Evolutionary conservation across 2,329 filamentous ascomycete species (phyloP), one percentile per base, ranked within the genome.

Genomic region (Aureobasidium sp.): DNA sequence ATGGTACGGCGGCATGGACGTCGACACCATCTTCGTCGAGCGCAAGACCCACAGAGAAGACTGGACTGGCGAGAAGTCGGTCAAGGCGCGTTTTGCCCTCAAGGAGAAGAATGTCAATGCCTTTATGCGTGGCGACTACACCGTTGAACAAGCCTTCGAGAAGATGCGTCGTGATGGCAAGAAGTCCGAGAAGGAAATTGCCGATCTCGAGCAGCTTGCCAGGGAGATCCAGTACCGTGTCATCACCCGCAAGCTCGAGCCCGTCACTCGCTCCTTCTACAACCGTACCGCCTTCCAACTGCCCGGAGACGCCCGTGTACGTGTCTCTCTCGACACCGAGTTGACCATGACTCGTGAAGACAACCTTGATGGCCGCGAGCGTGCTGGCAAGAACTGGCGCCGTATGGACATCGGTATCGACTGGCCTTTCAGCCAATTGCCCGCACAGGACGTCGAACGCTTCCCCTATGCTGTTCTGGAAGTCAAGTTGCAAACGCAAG

Each of bases 41-140:
- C 83, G 93, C 58, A 98, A 98, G 73, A 98, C 93, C 1, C 93
- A 98, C 74, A 85, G 93, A 34, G 93, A 98, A 70, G 93, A 98
- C 69, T 98, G 93, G 93, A 98, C 93, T 0, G 93, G 93, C 55
- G 93, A 98, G 69, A 95, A 97, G 73, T 97, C 91, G 1, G 93
- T 98, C 72, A 98, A 98, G 74, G 91, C 93, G 38, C 86, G 93
- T 38, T 98, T 98, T 66, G 79, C 87, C 7, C 78, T 93, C 59
- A 97, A 98, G 74, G 93, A 98, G 74, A 98, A 98, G 78, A 88
- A 96, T 58, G 86, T 98, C 65, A 97, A 97, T 65, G 79, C 88
- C 12, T 98, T 90, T 68, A 75, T 98, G 70, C 78, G 79, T 47
- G 93, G 93, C 52, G 83, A 90, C 62, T 78, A 95, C 65, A 88